A percentile compares a stretch with the other conserved stretches of the same genome.
Conservation (phyloP, 257 asterid species). For the Fraxinus americana region DNA sequence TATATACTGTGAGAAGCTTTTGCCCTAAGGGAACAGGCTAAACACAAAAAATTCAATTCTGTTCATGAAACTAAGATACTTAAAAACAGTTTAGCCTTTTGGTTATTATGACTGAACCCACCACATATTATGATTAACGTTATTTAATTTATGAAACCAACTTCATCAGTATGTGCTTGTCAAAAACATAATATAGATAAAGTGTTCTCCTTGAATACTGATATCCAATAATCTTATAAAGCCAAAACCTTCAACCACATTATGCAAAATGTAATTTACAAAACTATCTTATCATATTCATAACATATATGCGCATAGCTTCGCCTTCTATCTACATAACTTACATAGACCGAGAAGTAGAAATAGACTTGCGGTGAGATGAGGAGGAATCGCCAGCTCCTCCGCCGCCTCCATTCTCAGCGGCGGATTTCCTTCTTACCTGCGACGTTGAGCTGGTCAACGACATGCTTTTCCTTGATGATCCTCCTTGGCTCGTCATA, state of each 20-base stretch:
- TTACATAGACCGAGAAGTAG: slow-evolving; percentile 75
- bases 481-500: slow-evolving; percentile 74
- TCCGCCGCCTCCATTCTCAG: slow-evolving; percentile 32
- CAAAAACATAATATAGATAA: background rate
- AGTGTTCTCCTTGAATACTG: background rate
- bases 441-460: slow-evolving; percentile 52
- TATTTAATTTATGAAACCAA: background rate
- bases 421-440: slow-evolving; percentile 40
- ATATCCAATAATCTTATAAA: background rate
- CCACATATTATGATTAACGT: background rate
- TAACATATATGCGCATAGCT: background rate
- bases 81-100: background rate
- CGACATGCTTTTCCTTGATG: slow-evolving; percentile 66
- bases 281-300: background rate
- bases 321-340: slow-evolving; percentile 1
- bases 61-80: background rate
- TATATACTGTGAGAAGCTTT: background rate
- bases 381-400: slow-evolving; percentile 36
- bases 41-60: background rate
- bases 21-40: background rate
- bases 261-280: background rate
- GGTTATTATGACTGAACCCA: background rate
- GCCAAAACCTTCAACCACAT: background rate
- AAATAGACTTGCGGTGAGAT: slow-evolving; percentile 52
- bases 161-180: background rate